Conservation (phyloP, 2,329 filamentous ascomycete genomes). For the Monosporascus sp. region DNA sequence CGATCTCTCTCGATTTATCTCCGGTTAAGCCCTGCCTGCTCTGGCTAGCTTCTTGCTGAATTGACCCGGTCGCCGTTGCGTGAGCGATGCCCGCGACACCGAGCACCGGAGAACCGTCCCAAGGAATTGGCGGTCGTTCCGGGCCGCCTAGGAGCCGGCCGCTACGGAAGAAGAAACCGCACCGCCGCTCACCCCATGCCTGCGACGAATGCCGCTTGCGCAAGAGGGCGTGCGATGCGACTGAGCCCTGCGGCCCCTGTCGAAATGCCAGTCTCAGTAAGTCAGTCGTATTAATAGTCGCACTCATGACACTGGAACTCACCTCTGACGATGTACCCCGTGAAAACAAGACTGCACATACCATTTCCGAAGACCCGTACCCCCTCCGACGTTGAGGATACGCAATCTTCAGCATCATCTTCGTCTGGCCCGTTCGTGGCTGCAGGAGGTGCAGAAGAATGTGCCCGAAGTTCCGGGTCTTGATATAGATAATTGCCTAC, state of each 20-base stretch:
- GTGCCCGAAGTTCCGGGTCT: conserved; percentile 1
- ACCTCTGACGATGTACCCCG: not conserved
- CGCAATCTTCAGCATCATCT: conserved; percentile 5
- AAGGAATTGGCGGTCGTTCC: not conserved
- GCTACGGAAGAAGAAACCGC: conserved; percentile 1
- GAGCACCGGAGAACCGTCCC: not conserved
- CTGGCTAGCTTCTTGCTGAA: not conserved
- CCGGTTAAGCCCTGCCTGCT: not conserved
- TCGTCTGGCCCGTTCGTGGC: conserved; percentile 3
- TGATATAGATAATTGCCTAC: conserved; percentile 4
- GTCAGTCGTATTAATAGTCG: not conserved
- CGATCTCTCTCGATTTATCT: too few relatives aligned
- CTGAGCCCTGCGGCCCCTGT: conserved; percentile 2
- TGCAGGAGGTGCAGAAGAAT: conserved; percentile 2
- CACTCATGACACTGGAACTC: not conserved
- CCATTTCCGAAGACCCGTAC: conserved; percentile 2
- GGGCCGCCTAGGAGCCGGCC: conserved; percentile 1
- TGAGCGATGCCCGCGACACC: not conserved
- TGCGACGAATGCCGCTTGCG: conserved; percentile 5
- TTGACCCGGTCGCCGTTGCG: not conserved
- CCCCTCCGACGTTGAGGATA: conserved; percentile 2
- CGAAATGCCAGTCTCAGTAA: conserved; percentile 2
- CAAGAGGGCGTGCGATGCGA: conserved; percentile 3
- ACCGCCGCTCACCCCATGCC: conserved; percentile 4
- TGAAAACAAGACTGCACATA: conserved; percentile 3